Evolutionary conservation across 768 basidiomycete genomes (phyloP).

Genomic region (Russula compacta): DNA sequence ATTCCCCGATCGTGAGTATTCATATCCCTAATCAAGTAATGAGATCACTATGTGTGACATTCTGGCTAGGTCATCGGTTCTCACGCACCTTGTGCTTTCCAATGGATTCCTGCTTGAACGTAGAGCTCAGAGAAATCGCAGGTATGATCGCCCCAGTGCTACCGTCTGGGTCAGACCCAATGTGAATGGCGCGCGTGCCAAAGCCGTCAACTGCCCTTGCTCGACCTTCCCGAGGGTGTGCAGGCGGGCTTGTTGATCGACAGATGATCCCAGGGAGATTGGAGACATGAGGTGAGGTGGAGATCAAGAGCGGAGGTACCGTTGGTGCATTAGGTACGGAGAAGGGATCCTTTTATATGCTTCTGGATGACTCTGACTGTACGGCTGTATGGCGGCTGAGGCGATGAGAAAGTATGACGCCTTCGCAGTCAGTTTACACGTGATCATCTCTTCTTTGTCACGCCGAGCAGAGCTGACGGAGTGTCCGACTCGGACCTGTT

Average conservation of each 20-base stretch:
- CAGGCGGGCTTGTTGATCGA: conserved; percentile 18
- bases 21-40: too few relatives aligned
- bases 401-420: too few relatives aligned
- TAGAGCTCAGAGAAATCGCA: conserved; percentile 84
- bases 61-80: too few relatives aligned
- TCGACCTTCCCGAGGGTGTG: conserved; percentile 19
- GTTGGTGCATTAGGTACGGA: background rate
- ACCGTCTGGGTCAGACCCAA: conserved; percentile 67
- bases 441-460: too few relatives aligned
- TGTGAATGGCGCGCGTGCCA: conserved; percentile 77
- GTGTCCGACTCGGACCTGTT: too few relatives aligned
- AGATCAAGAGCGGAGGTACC: too few relatives aligned
- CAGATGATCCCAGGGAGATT: conserved; percentile 15
- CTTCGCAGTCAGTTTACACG: too few relatives aligned
- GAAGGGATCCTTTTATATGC: too few relatives aligned
- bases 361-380: too few relatives aligned
- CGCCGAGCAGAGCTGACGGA: too few relatives aligned
- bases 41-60: too few relatives aligned
- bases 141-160: conserved; percentile 84
- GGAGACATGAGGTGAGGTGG: conserved; percentile 22
- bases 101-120: conserved; percentile 75
- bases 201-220: conserved; percentile 41
- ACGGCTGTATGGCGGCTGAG: too few relatives aligned
- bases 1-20: conserved; percentile 86
- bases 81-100: conserved; percentile 62